Conservation (phyloP, 257 asterid species). For the Fraxinus excelsior region DNA sequence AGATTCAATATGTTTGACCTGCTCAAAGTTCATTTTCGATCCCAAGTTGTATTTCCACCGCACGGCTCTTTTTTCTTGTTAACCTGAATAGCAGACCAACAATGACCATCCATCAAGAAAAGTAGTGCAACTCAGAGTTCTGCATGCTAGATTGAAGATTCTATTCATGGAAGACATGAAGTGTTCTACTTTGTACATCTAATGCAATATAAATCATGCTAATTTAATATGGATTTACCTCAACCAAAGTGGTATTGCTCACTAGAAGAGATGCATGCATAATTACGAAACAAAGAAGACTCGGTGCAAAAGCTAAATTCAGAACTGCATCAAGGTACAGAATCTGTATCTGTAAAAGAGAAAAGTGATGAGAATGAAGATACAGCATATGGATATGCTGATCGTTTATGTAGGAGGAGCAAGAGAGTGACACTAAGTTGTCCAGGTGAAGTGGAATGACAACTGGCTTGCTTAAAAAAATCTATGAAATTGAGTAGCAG, state of each 20-base stretch:
- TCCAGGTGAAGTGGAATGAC: slow-evolving; percentile 63
- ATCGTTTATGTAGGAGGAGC: slow-evolving; percentile 20
- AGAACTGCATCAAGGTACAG: slow-evolving; percentile 85
- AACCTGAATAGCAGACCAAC: slow-evolving; percentile 47
- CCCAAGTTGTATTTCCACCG: slow-evolving; percentile 77
- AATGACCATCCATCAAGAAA: slow-evolving; percentile 11
- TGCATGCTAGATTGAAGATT: slow-evolving; percentile 9
- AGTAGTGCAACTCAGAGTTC: slow-evolving; percentile 15
- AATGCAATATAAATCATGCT: too few relatives aligned
- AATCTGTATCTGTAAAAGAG: slow-evolving; percentile 68
- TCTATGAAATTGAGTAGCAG: slow-evolving; percentile 76
- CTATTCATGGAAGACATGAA: neutral
- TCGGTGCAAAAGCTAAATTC: slow-evolving; percentile 79
- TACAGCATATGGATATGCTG: slow-evolving; percentile 10
- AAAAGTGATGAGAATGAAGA: slow-evolving; percentile 48
- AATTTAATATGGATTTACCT: slow-evolving; percentile 42
- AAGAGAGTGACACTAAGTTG: slow-evolving; percentile 69
- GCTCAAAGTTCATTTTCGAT: slow-evolving; percentile 72
- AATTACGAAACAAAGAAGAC: slow-evolving; percentile 87
- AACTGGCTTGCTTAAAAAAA: slow-evolving; percentile 51
- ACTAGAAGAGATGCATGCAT: slow-evolving; percentile 67
- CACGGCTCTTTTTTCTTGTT: slow-evolving; percentile 56
- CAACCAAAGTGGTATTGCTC: slow-evolving; percentile 85
- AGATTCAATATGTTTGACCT: slow-evolving; percentile 40
- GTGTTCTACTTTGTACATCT: too few relatives aligned